These are phyloP conservation scores for Fusarium sp. DNA, from an alignment of 2,329 filamentous ascomycete species.

Conservation along the genomic window DNA sequence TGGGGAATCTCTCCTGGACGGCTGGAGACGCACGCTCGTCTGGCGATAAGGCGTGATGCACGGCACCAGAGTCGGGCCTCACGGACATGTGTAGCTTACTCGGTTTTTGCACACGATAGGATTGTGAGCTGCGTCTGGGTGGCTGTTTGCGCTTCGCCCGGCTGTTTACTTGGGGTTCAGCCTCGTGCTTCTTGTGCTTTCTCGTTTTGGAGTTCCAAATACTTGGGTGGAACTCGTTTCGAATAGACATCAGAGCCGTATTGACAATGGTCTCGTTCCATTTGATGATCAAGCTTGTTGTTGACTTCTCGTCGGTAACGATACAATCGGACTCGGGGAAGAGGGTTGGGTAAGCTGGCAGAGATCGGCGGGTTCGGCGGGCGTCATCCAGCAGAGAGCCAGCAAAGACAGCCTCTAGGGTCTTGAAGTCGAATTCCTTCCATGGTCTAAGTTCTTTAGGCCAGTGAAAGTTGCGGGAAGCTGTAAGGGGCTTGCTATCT, in stretches of 20 bases:
- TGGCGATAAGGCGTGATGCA: not conserved
- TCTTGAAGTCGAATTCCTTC: constrained; percentile 8
- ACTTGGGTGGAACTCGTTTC: constrained; percentile 4
- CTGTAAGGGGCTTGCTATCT: not conserved
- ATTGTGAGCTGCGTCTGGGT: not conserved
- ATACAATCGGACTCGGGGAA: not conserved
- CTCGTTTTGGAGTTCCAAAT: constrained; percentile 7
- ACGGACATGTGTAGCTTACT: not conserved
- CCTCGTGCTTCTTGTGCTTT: not conserved
- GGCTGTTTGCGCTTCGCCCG: not conserved
- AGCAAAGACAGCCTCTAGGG: not conserved
- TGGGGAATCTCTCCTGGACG: constrained; percentile 15
- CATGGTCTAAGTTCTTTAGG: constrained; percentile 6
- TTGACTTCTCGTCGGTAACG: not conserved
- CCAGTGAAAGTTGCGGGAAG: not conserved
- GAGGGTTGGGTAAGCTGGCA: constrained; percentile 1
- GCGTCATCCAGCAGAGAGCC: constrained; percentile 1
- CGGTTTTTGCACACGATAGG: not conserved
- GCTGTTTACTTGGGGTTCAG: too few species aligned
- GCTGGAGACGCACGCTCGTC: not conserved
- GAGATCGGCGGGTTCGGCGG: not conserved
- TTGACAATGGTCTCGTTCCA: constrained; percentile 20
- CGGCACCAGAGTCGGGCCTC: constrained; percentile 5
- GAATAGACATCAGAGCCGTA: constrained; percentile 9
- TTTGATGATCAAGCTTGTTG: constrained; percentile 1